Conservation (phyloP, 2,329 filamentous ascomycete species). For the Hypomyces rosellus region DNA sequence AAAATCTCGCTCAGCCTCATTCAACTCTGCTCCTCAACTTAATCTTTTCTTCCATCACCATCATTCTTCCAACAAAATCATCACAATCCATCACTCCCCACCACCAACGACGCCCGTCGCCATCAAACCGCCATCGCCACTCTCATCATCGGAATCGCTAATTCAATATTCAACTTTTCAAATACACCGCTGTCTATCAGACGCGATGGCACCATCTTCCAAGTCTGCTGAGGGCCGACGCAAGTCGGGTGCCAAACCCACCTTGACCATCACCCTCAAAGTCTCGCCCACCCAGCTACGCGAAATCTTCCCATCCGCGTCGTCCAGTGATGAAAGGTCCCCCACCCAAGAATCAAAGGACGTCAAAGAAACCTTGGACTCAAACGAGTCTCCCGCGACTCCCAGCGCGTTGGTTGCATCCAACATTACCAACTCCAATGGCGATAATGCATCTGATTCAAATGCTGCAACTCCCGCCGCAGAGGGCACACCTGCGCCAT, state of each 20-base stretch:
- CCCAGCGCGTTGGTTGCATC: constrained; percentile 32
- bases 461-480: constrained; percentile 53
- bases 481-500: constrained; percentile 49
- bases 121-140: constrained; percentile 14
- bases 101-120: constrained; percentile 3
- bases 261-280: constrained; percentile 45
- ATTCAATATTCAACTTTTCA: neutral
- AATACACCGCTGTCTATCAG: neutral
- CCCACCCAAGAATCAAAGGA: constrained; percentile 28
- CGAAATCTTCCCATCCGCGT: constrained; percentile 40
- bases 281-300: constrained; percentile 45
- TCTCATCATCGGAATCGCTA: constrained; percentile 2
- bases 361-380: constrained; percentile 28
- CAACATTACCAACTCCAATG: constrained; percentile 34
- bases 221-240: constrained; percentile 31
- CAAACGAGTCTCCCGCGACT: constrained; percentile 39
- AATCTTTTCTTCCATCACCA: constrained; percentile 1
- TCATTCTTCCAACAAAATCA: neutral
- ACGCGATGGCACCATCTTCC: constrained; percentile 28
- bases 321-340: constrained; percentile 38
- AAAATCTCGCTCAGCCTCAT: constrained; percentile 11
- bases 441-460: constrained; percentile 54
- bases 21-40: constrained; percentile 10
- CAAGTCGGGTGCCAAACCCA: constrained; percentile 31
- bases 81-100: constrained; percentile 4